Base-by-base conservation (phyloP, 176 grass and related monocot genomes). In the Aegilops speltoides region DNA sequence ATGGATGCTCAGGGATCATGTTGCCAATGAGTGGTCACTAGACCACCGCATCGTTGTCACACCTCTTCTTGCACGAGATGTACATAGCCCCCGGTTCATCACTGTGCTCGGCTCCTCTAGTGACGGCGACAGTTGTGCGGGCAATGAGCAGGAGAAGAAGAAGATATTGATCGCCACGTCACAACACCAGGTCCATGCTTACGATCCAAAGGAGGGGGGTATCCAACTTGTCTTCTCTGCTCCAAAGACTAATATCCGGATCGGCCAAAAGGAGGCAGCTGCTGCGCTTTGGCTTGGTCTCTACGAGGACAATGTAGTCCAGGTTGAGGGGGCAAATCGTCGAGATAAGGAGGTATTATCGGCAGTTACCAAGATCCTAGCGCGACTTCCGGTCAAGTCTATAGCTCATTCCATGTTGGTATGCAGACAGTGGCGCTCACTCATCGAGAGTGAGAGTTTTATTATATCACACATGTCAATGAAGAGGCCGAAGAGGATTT, bases 371-470 rank as follows among this genome's bases (percentile, higher is more conserved):
- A 7, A 79, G 48, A 16, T 86, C 32, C 64, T 86, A 4, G 43
- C 45, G 2, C 84, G 76, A 46, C 84, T 86, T 2, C 64, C 84
- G 2, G n/a, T 43, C 10, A 43, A 70, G 57, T 79, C 76, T 4
- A 32, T 86, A 1, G 33, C 15, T 1, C 75, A 16, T 8, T 79
- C 76, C 84, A 79, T 43, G 84, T 1, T 45, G 24, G 48, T 86
- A 5, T 69, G 76, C 48, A 79, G 1, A 34, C n/a, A 43, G 17
- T 86, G 76, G 84, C 22, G 76, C 64, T 31, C 33, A 3, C 64
- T 86, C 6, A 71, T 86, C 3, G 48, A 78, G 48, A 69, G 76
- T 3, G 46, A 86, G 23, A 79, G 76, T 10, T 86, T 86, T 54
- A 50, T 32, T 3, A 2, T 6, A 14, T 0, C 1, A 28, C 32